Evolutionary conservation across 129 eudicot species (phyloP).

Genomic region (Logfia minima): DNA sequence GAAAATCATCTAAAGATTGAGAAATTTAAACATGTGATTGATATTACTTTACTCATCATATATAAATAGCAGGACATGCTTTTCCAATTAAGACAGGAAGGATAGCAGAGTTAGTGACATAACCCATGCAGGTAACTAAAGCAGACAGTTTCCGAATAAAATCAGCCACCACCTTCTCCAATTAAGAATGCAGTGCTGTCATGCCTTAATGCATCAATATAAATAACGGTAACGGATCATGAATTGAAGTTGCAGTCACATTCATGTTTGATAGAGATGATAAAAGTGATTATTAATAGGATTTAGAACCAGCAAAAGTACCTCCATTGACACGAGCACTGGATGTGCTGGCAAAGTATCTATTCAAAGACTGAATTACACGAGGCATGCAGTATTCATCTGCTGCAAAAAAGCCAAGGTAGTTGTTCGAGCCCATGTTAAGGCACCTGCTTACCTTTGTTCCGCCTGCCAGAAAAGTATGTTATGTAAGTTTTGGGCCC

Average conservation of each 20-base stretch:
- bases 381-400: conserved; percentile 92
- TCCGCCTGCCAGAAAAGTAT: conserved; percentile 48
- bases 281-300: background rate
- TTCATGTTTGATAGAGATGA: background rate
- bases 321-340: conserved; percentile 96
- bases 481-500: no score
- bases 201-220: conserved; percentile 51
- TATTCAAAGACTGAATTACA: conserved; percentile 68
- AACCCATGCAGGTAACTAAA: conserved; percentile 93
- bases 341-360: conserved; percentile 69
- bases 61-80: conserved; percentile 37
- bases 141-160: conserved; percentile 88
- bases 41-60: background rate
- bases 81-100: conserved; percentile 83
- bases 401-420: conserved; percentile 91
- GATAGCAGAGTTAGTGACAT: conserved; percentile 88
- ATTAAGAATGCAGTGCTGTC: conserved; percentile 64
- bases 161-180: conserved; percentile 77
- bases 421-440: conserved; percentile 86
- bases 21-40: background rate
- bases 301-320: conserved; percentile 33
- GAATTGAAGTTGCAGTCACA: background rate
- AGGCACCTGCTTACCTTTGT: conserved; percentile 58
- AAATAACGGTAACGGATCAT: conserved; percentile 21
- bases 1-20: background rate